Evolutionary conservation across 495 filamentous ascomycete genomes (phyloP), one percentile per base, ranked within the genome.

Genomic region (Niebla homalea): DNA sequence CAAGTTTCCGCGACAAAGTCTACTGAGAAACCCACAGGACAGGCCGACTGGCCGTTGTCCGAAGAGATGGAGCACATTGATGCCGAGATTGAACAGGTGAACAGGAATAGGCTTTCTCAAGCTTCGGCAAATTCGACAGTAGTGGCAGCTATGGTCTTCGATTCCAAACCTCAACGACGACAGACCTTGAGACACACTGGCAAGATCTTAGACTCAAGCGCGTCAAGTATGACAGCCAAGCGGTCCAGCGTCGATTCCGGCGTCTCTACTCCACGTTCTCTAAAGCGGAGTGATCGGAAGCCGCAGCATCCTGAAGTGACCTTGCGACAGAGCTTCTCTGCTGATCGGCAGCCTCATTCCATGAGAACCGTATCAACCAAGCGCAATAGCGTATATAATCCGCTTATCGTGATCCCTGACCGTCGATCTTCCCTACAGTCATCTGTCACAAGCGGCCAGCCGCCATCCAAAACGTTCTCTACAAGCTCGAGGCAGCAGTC

Each of bases 371-470:
- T 62, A 6, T 48, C 60, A 16, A 67, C 63, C 29, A 77, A 69
- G 46, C 71, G 70, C 12, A 68, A 72, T n/a, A 68, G 72, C 26
- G 77, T 82, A 42, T 70, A 79, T 5, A 82, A 84, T 46, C 81
- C 81, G 5, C 83, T 87, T 43, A 76, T 85, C 15, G 76, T 87
- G 18, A 77, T 87, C 37, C 85, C 85, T 12, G 73, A 86, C 39
- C 72, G 84, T 37, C 71, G 64, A 19, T 78, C 83, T 11, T 87
- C 84, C 12, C 62, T 83, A 10, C 77, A 74, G 40, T 78, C 76
- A 38, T 65, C 67, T 19, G 58, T 60, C 6, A 56, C 66, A 14
- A 63, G 57, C 50, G 74, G 67, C 43, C 54, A 65, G 37, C 56
- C 51, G 35, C 62, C 65, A 21, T 72, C 71, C 15, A 60, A 60